phyloP scores from a whole-genome alignment of 495 filamentous ascomycete species.

The Penicillium steckii region DNA sequence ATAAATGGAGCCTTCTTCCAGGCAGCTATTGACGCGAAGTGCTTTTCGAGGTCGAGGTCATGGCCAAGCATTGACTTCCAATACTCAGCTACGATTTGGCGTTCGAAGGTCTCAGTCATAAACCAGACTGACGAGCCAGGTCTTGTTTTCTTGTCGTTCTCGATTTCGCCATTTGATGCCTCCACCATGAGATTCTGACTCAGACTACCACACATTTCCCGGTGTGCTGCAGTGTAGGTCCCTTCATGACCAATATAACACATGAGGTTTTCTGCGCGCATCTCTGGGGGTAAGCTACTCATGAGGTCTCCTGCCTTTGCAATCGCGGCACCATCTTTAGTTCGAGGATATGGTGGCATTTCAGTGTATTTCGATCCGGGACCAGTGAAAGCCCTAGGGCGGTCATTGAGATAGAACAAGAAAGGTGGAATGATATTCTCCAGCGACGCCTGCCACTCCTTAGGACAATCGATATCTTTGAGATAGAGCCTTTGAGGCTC shows the following conservation, averaged over 20 bases:
- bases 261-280: constrained; percentile 95
- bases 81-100: constrained; percentile 83
- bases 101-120: constrained; percentile 92
- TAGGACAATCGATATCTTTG: constrained; percentile 93
- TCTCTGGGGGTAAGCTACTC: constrained; percentile 80
- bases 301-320: constrained; percentile 83
- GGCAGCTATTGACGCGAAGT: constrained; percentile 90
- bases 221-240: constrained; percentile 92
- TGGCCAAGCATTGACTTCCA: constrained; percentile 89
- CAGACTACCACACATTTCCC: constrained; percentile 95
- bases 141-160: constrained; percentile 64
- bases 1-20: constrained; percentile 92
- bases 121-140: constrained; percentile 94
- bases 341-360: neutral
- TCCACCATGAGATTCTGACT: constrained; percentile 99
- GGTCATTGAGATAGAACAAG: constrained; percentile 85
- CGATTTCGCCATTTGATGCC: constrained; percentile 58
- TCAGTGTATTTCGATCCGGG: constrained; percentile 16
- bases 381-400: constrained; percentile 55
- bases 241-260: constrained; percentile 98
- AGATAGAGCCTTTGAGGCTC: constrained; percentile 82
- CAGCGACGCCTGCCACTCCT: constrained; percentile 76
- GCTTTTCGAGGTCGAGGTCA: constrained; percentile 92
- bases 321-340: constrained; percentile 27
- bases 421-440: constrained; percentile 70